These are phyloP conservation scores for Hypericum androsaemum DNA, from an alignment of 345 rosid species.

Conservation along the genomic window DNA sequence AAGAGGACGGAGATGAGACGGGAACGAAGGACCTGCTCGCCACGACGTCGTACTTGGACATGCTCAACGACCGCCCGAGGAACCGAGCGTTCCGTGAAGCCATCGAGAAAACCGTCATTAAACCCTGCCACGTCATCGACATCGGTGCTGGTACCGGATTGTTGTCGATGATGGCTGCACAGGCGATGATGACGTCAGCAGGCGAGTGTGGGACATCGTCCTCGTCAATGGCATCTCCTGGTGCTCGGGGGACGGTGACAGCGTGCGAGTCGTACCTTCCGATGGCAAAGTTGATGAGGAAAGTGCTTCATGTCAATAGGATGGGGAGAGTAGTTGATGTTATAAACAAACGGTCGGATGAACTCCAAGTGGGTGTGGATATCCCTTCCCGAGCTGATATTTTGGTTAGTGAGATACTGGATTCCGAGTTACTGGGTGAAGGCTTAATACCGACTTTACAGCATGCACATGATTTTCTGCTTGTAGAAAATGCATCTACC, in stretches of 20 bases:
- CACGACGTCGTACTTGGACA: constrained; percentile 59
- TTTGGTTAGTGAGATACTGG: constrained; percentile 86
- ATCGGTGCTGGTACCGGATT: constrained; percentile 96
- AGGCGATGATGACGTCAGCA: constrained; percentile 50
- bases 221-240: neutral
- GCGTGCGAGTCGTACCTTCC: constrained; percentile 94
- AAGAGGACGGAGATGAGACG: constrained; percentile 30
- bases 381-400: constrained; percentile 64
- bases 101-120: constrained; percentile 44
- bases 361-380: constrained; percentile 52
- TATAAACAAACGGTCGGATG: constrained; percentile 77
- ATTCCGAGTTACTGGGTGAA: constrained; percentile 91
- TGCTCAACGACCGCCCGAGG: constrained; percentile 59
- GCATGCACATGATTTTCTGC: constrained; percentile 75
- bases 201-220: constrained; percentile 14
- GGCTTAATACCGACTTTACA: constrained; percentile 87
- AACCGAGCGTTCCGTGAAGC: constrained; percentile 47
- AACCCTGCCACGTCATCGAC: constrained; percentile 82
- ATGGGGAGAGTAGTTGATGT: constrained; percentile 46
- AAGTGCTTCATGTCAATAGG: constrained; percentile 60
- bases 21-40: constrained; percentile 27
- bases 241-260: constrained; percentile 40
- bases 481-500: constrained; percentile 63
- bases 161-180: constrained; percentile 90
- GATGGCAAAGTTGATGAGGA: constrained; percentile 82